Percentiles rank a stretch among this genome's conserved stretches.
These are phyloP conservation scores for Elymus sibiricus DNA, from an alignment of 176 grass and related monocot species.

Conservation along the genomic window DNA sequence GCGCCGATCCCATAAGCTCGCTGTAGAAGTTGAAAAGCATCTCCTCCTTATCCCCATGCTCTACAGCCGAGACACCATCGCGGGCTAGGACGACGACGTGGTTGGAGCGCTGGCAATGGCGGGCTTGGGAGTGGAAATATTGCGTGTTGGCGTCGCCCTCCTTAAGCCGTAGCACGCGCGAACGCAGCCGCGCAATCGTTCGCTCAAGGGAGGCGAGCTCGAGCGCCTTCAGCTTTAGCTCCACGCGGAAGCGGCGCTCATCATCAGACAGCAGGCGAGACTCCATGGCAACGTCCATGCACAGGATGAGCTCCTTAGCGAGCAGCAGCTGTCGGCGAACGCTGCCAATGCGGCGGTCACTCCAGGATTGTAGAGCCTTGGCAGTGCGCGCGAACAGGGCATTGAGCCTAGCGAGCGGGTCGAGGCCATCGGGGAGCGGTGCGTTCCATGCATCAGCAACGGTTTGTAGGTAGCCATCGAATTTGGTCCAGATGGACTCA, in stretches of 20 bases:
- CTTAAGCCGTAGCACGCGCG: not conserved
- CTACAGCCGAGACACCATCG: not conserved
- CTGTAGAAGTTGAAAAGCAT: not conserved
- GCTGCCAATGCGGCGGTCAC: not conserved
- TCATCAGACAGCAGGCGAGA: not conserved
- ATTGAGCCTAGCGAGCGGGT: fast-evolving
- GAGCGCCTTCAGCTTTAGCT: not conserved
- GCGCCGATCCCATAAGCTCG: not conserved
- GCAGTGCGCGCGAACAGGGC: not conserved
- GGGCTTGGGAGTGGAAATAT: not conserved
- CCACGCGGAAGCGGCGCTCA: not conserved
- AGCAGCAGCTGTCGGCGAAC: not conserved
- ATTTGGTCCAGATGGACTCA: not conserved
- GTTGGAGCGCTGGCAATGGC: not conserved
- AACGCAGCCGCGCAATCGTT: not conserved
- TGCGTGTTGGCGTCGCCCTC: not conserved
- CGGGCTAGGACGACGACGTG: not conserved
- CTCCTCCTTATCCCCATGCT: not conserved
- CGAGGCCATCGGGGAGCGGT: no score
- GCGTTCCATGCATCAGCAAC: not conserved
- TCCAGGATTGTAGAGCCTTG: not conserved
- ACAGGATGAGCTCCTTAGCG: not conserved
- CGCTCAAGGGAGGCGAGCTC: not conserved
- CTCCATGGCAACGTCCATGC: not conserved
- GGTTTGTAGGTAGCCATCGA: not conserved